Percentiles rank a stretch among this genome's conserved stretches.
These are phyloP conservation scores for Pyrenophora tritici-repentis DNA, from an alignment of 2,329 filamentous ascomycete species.

Conservation along the genomic window DNA sequence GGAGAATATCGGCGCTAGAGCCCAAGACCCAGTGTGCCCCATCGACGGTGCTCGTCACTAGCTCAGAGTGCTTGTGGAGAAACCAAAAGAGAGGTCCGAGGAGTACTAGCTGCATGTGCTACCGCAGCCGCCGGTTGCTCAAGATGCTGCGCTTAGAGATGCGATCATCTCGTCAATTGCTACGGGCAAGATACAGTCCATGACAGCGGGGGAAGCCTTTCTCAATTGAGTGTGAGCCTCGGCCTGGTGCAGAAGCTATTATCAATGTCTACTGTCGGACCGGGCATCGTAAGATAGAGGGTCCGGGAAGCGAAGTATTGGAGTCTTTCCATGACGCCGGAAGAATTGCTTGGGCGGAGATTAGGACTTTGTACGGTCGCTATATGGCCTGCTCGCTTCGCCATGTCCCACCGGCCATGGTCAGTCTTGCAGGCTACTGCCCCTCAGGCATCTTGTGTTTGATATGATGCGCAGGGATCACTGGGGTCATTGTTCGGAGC, in stretches of 20 bases:
- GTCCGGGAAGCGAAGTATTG: constrained; percentile 18
- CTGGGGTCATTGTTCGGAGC: not conserved
- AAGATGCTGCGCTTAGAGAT: constrained; percentile 2
- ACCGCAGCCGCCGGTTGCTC: constrained; percentile 14
- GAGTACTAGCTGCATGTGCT: constrained; percentile 1
- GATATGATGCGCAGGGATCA: not conserved
- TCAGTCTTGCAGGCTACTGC: constrained; percentile 1
- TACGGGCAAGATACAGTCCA: constrained; percentile 2
- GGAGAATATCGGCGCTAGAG: constrained; percentile 10
- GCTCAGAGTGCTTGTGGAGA: constrained; percentile 10
- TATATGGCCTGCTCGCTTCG: constrained; percentile 19
- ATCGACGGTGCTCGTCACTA: constrained; percentile 13
- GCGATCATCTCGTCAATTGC: not conserved
- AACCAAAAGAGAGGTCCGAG: constrained; percentile 8
- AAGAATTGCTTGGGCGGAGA: constrained; percentile 27
- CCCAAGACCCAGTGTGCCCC: constrained; percentile 2
- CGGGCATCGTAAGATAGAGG: constrained; percentile 9
- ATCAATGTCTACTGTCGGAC: constrained; percentile 13
- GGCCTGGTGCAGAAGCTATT: constrained; percentile 9
- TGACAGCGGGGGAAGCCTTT: constrained; percentile 17
- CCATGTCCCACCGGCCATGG: constrained; percentile 1
- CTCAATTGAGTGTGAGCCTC: constrained; percentile 18
- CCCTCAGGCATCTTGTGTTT: constrained; percentile 8
- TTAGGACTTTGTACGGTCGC: constrained; percentile 12
- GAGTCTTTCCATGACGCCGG: constrained; percentile 15